Conservation (phyloP, 441 rosid species). For the Hura crepitans region DNA sequence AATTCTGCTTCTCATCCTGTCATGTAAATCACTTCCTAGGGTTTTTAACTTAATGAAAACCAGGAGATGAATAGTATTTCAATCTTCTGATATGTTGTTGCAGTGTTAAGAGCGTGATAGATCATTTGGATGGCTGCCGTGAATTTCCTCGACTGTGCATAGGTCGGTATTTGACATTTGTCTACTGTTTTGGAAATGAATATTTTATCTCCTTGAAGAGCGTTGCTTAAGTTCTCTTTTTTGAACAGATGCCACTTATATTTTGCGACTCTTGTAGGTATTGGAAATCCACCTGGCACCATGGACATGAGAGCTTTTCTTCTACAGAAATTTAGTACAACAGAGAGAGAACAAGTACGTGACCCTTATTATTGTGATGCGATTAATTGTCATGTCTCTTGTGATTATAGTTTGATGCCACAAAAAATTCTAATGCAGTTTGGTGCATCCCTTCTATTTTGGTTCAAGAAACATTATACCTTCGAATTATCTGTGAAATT, state of each 20-base stretch:
- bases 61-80: too few species aligned
- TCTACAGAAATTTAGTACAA: conserved; percentile 70
- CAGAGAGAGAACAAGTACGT: conserved; percentile 60
- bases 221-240: not conserved
- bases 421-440: not conserved
- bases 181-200: not conserved
- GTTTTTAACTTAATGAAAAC: too few species aligned
- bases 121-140: conserved; percentile 64
- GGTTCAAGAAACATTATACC: not conserved
- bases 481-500: not conserved
- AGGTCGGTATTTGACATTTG: conserved; percentile 37
- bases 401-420: not conserved
- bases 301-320: conserved; percentile 96
- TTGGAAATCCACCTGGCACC: conserved; percentile 82
- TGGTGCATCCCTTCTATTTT: not conserved
- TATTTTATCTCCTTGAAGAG: conserved; percentile 1
- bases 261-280: conserved; percentile 40
- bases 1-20: too few species aligned
- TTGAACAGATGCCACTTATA: not conserved
- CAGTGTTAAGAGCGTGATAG: conserved; percentile 80
- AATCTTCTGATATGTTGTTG: conserved; percentile 9
- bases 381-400: not conserved
- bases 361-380: not conserved
- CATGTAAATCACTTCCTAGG: too few species aligned
- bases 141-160: conserved; percentile 76